phyloP scores from a whole-genome alignment of 1,284 basidiomycete species.

The Volvariella volvacea region DNA sequence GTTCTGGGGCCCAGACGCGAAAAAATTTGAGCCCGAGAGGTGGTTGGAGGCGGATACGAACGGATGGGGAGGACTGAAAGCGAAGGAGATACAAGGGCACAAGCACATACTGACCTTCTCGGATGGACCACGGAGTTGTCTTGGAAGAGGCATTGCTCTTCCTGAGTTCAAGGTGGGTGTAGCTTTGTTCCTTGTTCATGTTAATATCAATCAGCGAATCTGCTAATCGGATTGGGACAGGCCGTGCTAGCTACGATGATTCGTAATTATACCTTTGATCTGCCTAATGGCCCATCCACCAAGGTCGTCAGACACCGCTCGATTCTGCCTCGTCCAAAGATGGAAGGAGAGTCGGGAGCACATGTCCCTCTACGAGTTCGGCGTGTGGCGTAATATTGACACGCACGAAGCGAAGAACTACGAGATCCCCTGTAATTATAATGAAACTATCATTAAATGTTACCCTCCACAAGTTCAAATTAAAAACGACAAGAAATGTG shows the following conservation, averaged over 20 bases:
- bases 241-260: slow-evolving; percentile 38
- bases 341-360: too few relatives aligned
- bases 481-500: too few relatives aligned
- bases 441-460: too few relatives aligned
- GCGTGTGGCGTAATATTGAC: too few relatives aligned
- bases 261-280: slow-evolving; percentile 36
- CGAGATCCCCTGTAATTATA: too few relatives aligned
- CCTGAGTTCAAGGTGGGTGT: slow-evolving; percentile 53
- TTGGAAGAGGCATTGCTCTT: slow-evolving; percentile 37
- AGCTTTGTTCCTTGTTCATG: not conserved
- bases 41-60: slow-evolving; percentile 19
- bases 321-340: slow-evolving; percentile 29
- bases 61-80: slow-evolving; percentile 19
- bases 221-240: slow-evolving; percentile 18
- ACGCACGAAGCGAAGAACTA: too few relatives aligned
- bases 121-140: slow-evolving; percentile 40
- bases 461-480: too few relatives aligned
- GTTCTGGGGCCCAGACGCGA: slow-evolving; percentile 34
- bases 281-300: slow-evolving; percentile 31
- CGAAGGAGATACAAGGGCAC: slow-evolving; percentile 32
- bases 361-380: too few relatives aligned
- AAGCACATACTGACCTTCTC: slow-evolving; percentile 40
- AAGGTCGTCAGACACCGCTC: slow-evolving; percentile 24
- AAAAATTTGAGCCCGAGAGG: slow-evolving; percentile 26
- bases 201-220: not conserved